These are phyloP conservation scores for Tolypocladium paradoxum DNA, from an alignment of 2,329 filamentous ascomycete genomes.

Conservation along the genomic window DNA sequence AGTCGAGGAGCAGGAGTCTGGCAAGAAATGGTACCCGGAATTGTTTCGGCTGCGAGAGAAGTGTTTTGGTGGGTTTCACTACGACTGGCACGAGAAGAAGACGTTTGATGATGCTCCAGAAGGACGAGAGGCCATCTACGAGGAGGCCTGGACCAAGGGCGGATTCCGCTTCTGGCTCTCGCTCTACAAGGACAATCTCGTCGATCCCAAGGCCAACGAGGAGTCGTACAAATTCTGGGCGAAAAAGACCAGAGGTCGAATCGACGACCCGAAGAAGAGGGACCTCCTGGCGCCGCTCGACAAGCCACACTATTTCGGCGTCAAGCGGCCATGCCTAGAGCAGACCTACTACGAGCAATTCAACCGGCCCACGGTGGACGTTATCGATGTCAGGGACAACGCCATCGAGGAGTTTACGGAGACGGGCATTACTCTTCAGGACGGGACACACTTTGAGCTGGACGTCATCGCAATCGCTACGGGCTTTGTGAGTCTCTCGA, in stretches of 20 bases:
- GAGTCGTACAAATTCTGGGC: constrained; percentile 45
- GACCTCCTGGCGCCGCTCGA: constrained; percentile 41
- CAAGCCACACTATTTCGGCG: constrained; percentile 43
- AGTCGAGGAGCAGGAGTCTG: constrained; percentile 25
- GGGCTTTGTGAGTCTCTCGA: constrained; percentile 27
- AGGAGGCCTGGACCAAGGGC: constrained; percentile 37
- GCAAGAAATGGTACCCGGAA: constrained; percentile 32
- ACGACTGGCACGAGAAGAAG: constrained; percentile 41
- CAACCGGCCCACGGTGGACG: constrained; percentile 29
- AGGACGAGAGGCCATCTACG: constrained; percentile 36
- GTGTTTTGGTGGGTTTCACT: constrained; percentile 49
- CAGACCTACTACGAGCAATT: constrained; percentile 36
- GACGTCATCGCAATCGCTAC: constrained; percentile 34
- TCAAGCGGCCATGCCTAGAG: constrained; percentile 37
- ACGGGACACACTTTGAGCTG: constrained; percentile 30
- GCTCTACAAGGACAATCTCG: constrained; percentile 41
- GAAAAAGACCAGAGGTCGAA: constrained; percentile 36
- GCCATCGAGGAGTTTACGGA: constrained; percentile 28
- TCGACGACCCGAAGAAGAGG: constrained; percentile 35
- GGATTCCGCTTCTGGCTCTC: constrained; percentile 46
- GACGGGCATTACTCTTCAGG: constrained; percentile 27
- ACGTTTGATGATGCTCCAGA: constrained; percentile 43
- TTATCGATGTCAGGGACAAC: constrained; percentile 30
- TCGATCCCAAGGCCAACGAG: constrained; percentile 35
- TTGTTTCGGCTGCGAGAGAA: constrained; percentile 42